Evolutionary conservation across 345 rosid species (phyloP), one percentile per base, ranked within the genome.

Genomic region (Toxicodendron radicans): DNA sequence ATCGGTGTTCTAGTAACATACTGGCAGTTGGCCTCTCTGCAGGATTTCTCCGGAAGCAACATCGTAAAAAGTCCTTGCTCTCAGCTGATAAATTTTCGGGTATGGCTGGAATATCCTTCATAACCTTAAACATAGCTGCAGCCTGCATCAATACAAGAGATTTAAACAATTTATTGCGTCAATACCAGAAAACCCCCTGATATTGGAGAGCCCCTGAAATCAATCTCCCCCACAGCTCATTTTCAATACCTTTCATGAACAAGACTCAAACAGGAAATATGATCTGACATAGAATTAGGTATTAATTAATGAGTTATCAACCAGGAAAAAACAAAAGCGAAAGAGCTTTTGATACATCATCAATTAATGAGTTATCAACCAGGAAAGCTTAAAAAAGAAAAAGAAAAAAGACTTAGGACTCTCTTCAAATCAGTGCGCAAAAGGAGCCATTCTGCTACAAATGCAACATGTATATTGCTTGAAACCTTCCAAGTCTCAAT

Each of bases 81-180:
- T 91, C 98, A 0, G 84, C 66, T 78, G 99, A 95, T 78, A 95
- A 82, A 67, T 82, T 83, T 74, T 87, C 92, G 0, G 99, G 99
- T 67, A 91, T 80, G 10, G 90, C 79, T 65, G 99, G 99, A 21
- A 84, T 91, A 76, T 95, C 94, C 81, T 58, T 90, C 89, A 93
- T 72, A 66, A 91, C 97, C 79, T 89, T 91, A 82, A 95, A 93
- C 99, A 95, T 87, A 11, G 99, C 99, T 75, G 98, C 98, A 76
- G 93, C 97, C 99, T 95, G 87, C 78, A 78, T 56, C 53, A 58
- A 57, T 30, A 21, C 27, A 66, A 68, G 73, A 52, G 66, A 72
- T 27, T 43, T 60, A 72, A 66, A 52, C 66, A 61, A 20, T 45
- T 53, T 5, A 48, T 33, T 35, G 38, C 38, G 7, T 35, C 5